phyloP scores from a whole-genome alignment of 129 eudicot species.

The Flaveria robusta region DNA sequence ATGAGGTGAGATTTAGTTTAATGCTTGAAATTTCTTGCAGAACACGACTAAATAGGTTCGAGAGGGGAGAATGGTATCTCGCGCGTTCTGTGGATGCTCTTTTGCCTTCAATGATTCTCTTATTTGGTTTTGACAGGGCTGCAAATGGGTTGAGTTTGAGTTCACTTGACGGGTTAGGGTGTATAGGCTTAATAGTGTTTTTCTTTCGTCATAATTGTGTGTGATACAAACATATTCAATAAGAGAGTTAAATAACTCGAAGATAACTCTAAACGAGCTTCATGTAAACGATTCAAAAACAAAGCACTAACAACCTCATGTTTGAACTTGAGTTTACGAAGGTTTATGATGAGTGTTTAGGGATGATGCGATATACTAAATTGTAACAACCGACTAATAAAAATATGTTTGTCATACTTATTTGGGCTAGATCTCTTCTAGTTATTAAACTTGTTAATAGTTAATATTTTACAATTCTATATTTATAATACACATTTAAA shows the following conservation, averaged over 20 bases:
- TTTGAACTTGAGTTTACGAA: not conserved
- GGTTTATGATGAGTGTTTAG: too few species aligned
- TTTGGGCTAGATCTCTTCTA: too few species aligned
- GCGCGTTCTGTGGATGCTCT: not conserved
- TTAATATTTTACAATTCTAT: too few species aligned
- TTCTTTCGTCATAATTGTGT: not conserved
- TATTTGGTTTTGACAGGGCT: not conserved
- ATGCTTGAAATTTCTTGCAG: slow-evolving; percentile 8
- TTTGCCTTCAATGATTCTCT: not conserved
- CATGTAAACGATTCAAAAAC: not conserved
- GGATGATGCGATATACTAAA: too few species aligned
- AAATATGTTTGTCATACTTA: too few species aligned
- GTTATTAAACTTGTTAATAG: too few species aligned
- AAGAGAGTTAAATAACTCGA: not conserved
- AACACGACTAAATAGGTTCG: not conserved
- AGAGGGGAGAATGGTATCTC: not conserved
- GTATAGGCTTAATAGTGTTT: not conserved
- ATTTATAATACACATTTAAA: too few species aligned
- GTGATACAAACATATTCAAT: not conserved
- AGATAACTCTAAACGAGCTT: not conserved
- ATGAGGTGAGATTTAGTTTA: not conserved
- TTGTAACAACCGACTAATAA: too few species aligned
- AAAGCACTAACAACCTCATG: not conserved
- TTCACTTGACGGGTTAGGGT: not conserved
- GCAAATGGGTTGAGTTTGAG: slow-evolving; percentile 7